Percentiles rank a stretch among this genome's conserved stretches.
phyloP scores from a whole-genome alignment of 148 eudicot species.

The Linanthus parryae region DNA sequence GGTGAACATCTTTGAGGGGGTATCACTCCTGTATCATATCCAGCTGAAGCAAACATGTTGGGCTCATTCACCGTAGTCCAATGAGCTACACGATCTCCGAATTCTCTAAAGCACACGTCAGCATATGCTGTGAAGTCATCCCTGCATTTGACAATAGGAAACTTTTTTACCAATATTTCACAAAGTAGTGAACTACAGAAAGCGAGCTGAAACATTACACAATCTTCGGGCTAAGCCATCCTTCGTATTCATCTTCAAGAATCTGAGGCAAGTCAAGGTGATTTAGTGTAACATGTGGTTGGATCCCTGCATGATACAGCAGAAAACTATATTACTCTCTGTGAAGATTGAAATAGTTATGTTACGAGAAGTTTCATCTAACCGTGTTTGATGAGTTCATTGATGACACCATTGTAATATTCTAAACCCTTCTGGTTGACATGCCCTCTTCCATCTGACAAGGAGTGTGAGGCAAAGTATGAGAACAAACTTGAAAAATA shows the following conservation, averaged over 20 bases:
- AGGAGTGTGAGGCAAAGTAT: not conserved
- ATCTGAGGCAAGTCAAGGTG: slow-evolving; percentile 1
- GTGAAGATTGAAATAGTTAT: no score
- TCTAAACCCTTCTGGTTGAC: slow-evolving; percentile 41
- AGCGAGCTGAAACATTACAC: not conserved
- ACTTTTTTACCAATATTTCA: not conserved
- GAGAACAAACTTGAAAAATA: not conserved
- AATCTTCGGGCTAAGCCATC: slow-evolving; percentile 1
- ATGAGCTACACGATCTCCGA: slow-evolving; percentile 47
- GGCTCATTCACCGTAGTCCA: slow-evolving; percentile 62
- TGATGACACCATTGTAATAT: slow-evolving; percentile 49
- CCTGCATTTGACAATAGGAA: not conserved
- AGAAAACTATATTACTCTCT: no score
- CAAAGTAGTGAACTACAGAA: not conserved
- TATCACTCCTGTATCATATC: slow-evolving; percentile 26
- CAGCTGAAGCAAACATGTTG: slow-evolving; percentile 28
- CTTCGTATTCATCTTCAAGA: slow-evolving; percentile 5
- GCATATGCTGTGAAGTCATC: slow-evolving; percentile 52
- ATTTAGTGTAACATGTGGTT: slow-evolving; percentile 3
- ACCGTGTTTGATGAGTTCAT: slow-evolving; percentile 54
- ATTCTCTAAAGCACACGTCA: slow-evolving; percentile 65
- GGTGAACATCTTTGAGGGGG: slow-evolving; percentile 43
- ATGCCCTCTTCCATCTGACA: slow-evolving; percentile 50
- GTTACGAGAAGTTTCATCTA: no score
- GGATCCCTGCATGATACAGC: slow-evolving; percentile 3